A percentile compares a stretch with the other conserved stretches of the same genome.
Conservation (phyloP, 148 eudicot species). For the Cornus controversa region DNA sequence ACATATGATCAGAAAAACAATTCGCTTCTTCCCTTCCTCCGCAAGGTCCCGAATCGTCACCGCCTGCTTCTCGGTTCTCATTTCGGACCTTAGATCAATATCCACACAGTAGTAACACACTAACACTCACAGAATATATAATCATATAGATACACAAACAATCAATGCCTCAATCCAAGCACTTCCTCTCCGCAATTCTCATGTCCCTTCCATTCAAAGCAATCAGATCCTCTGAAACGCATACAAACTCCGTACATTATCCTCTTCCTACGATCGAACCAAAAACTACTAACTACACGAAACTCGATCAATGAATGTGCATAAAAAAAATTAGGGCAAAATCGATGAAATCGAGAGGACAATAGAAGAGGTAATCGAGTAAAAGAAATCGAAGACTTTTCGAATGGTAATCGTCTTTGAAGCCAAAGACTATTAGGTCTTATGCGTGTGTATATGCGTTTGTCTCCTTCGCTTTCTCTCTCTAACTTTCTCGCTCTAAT, state of each 20-base stretch:
- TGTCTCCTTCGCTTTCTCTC: background rate
- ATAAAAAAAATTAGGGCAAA: background rate
- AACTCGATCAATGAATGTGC: background rate
- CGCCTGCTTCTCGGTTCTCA: slow-evolving; percentile 53
- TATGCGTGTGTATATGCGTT: background rate
- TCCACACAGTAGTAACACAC: background rate
- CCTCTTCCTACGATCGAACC: background rate
- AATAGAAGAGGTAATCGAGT: too few species aligned
- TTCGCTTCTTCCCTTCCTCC: slow-evolving; percentile 86
- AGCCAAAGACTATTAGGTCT: background rate
- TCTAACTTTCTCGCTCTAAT: background rate
- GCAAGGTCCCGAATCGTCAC: slow-evolving; percentile 61
- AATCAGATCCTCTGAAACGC: too few species aligned
- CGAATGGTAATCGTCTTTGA: background rate
- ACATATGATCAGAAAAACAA: slow-evolving; percentile 63
- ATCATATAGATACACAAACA: background rate
- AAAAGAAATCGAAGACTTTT: background rate
- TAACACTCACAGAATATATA: slow-evolving; percentile 12
- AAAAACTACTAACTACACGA: background rate
- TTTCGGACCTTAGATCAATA: slow-evolving; percentile 22
- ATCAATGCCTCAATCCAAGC: slow-evolving; percentile 1
- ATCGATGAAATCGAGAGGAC: background rate
- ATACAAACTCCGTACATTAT: background rate
- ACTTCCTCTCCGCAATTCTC: background rate
- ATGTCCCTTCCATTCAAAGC: background rate